Evolutionary conservation across 257 asterid genomes (phyloP).

Genomic region (Hygrophila difformis): DNA sequence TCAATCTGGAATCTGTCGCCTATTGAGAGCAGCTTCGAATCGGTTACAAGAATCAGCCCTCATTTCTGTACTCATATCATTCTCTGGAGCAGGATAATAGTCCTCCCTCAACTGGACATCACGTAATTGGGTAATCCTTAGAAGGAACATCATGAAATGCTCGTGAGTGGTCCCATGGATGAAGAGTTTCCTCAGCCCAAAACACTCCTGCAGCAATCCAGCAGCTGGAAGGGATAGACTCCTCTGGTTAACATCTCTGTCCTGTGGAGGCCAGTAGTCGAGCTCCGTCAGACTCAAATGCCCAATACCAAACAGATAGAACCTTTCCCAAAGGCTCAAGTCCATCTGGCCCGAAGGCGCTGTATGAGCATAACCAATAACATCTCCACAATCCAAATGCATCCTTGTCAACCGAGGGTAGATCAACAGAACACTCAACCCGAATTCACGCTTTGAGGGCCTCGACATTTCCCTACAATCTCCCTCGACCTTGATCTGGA

Average conservation of each 20-base stretch:
- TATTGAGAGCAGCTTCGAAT: constrained; percentile 64
- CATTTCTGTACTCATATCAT: constrained; percentile 97
- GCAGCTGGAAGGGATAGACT: constrained; percentile 77
- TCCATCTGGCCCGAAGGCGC: constrained; percentile 93
- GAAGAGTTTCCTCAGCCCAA: constrained; percentile 58
- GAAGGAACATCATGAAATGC: constrained; percentile 66
- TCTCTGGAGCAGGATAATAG: constrained; percentile 91
- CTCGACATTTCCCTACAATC: constrained; percentile 65
- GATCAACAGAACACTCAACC: constrained; percentile 41
- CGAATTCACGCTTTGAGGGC: constrained; percentile 44
- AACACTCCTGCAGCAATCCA: constrained; percentile 56
- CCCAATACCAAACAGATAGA: constrained; percentile 49
- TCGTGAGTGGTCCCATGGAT: constrained; percentile 92
- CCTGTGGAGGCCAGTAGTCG: constrained; percentile 93
- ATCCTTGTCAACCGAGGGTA: constrained; percentile 54
- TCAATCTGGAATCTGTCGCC: constrained; percentile 63
- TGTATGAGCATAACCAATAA: constrained; percentile 74
- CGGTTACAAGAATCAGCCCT: constrained; percentile 79
- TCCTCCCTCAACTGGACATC: constrained; percentile 90
- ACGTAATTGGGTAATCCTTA: constrained; percentile 35
- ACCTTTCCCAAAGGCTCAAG: constrained; percentile 88
- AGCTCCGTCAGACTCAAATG: constrained; percentile 50
- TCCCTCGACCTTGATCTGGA: constrained; percentile 76
- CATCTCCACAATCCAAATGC: constrained; percentile 82
- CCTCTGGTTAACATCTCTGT: constrained; percentile 82